A percentile compares a stretch with the other conserved stretches of the same genome.
Evolutionary conservation across 202 grass and related monocot genomes (phyloP).

Genomic region (Bolboschoenoplectus hybrid): DNA sequence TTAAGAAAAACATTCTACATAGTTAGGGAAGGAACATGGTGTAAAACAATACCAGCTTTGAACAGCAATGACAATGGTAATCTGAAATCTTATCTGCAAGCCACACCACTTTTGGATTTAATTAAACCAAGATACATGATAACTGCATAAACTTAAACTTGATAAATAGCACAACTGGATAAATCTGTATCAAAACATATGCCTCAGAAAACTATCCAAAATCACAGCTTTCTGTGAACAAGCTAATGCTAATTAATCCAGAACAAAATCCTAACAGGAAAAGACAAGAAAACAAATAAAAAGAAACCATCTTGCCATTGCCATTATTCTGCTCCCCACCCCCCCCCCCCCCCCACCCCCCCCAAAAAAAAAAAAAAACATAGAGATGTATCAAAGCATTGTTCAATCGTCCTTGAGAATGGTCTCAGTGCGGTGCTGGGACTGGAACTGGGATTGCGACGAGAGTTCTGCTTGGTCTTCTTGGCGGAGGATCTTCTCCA

Average conservation of each 20-base stretch:
- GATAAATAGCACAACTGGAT: neutral
- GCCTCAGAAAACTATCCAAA: neutral
- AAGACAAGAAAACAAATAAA: neutral
- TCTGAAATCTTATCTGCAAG: no score
- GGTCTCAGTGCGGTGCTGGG: slow-evolving; percentile 36
- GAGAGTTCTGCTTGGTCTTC: slow-evolving; percentile 44
- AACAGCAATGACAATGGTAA: neutral
- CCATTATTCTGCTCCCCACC: neutral
- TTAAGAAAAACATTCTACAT: no score
- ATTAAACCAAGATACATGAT: no score
- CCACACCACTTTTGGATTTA: no score
- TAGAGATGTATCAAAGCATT: neutral
- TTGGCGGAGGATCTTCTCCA: slow-evolving; percentile 67
- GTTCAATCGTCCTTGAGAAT: slow-evolving; percentile 63
- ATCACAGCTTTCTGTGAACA: neutral
- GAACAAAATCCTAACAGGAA: slow-evolving; percentile 13
- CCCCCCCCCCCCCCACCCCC: no score
- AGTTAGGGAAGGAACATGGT: no score
- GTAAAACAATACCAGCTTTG: neutral
- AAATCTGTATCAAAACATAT: neutral
- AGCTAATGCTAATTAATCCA: neutral
- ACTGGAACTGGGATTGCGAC: neutral
- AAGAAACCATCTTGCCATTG: neutral
- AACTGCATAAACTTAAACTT: neutral
- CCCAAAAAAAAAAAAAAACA: neutral